These are phyloP conservation scores for Streptanthus diversifolius DNA, from an alignment of 345 rosid species.

Conservation along the genomic window DNA sequence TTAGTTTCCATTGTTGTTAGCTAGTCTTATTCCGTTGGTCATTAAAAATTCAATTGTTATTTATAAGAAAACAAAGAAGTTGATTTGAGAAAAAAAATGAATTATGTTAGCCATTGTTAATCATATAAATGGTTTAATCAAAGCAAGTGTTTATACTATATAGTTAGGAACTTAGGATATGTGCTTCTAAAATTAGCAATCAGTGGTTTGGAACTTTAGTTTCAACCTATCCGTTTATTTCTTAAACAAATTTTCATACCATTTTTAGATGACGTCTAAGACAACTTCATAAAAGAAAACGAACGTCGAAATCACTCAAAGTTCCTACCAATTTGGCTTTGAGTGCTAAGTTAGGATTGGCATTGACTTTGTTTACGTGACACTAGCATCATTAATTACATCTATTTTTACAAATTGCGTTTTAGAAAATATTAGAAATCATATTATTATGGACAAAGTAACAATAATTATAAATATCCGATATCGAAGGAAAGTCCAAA, in stretches of 20 bases:
- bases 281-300: background rate
- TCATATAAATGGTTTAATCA: background rate
- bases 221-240: background rate
- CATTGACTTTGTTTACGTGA: slow-evolving; percentile 34
- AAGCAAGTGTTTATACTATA: background rate
- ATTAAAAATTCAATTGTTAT: background rate
- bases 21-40: slow-evolving; percentile 10
- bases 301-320: slow-evolving; percentile 39
- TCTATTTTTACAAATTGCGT: background rate
- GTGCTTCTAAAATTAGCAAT: no score
- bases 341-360: slow-evolving; percentile 32
- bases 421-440: background rate
- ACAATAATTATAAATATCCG: background rate
- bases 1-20: background rate
- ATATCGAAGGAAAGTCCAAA: slow-evolving; percentile 17
- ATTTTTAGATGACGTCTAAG: background rate
- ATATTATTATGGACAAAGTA: slow-evolving; percentile 14
- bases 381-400: slow-evolving; percentile 4
- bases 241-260: background rate
- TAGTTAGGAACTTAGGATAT: background rate
- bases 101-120: slow-evolving; percentile 16
- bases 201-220: background rate
- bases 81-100: background rate
- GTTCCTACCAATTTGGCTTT: slow-evolving; percentile 29
- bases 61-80: background rate